Evolutionary conservation across 2,329 filamentous ascomycete species (phyloP).

Genomic region (Sporothrix inflata): DNA sequence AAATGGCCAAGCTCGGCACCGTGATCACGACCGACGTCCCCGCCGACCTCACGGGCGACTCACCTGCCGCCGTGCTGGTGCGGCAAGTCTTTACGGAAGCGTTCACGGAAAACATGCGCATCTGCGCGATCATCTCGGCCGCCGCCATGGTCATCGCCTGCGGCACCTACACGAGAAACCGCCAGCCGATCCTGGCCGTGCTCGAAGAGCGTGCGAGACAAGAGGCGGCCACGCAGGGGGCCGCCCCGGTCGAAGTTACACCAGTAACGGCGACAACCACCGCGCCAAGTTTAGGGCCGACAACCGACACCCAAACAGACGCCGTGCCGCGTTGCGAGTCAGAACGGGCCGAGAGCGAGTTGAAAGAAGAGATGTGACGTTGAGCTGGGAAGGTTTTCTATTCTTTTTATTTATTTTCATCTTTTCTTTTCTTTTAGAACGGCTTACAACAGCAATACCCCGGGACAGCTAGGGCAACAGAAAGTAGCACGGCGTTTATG

Average conservation of each 20-base stretch:
- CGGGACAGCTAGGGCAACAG: neutral
- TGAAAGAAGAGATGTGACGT: neutral
- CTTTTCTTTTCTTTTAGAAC: neutral
- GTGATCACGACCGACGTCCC: slow-evolving; percentile 40
- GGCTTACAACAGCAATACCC: slow-evolving; percentile 3
- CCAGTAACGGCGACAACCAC: neutral
- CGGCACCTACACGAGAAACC: slow-evolving; percentile 45
- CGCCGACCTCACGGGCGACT: slow-evolving; percentile 32
- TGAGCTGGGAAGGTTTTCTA: neutral
- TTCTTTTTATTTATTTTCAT: neutral
- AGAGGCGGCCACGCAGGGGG: neutral
- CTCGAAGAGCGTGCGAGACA: slow-evolving; percentile 23
- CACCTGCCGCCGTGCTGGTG: slow-evolving; percentile 40
- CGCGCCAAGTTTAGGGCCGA: neutral
- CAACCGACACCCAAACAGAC: neutral
- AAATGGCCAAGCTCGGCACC: slow-evolving; percentile 39
- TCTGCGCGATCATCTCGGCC: slow-evolving; percentile 48
- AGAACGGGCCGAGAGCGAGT: neutral
- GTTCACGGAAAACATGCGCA: slow-evolving; percentile 38
- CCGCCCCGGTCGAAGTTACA: neutral
- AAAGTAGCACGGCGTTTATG: neutral
- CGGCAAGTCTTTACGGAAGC: slow-evolving; percentile 49
- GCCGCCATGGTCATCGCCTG: slow-evolving; percentile 47
- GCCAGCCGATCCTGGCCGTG: slow-evolving; percentile 38
- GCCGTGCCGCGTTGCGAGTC: neutral